phyloP scores from a whole-genome alignment of 148 eudicot species.

The Nepenthes mirabilis region DNA sequence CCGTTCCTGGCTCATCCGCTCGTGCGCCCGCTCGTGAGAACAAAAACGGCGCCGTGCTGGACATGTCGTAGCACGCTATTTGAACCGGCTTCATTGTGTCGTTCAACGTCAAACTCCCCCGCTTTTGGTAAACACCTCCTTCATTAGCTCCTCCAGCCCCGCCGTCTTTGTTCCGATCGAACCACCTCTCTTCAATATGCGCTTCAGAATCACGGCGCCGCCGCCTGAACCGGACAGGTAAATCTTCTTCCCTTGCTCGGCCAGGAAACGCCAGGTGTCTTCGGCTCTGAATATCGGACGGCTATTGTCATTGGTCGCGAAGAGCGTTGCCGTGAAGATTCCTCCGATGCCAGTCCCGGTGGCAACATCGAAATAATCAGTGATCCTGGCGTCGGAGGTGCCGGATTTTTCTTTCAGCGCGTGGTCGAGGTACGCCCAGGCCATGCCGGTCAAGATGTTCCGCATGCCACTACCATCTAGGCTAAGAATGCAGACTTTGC shows the following conservation, averaged over 20 bases:
- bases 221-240: conserved; percentile 19
- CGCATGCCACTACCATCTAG: conserved; percentile 86
- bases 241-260: conserved; percentile 50
- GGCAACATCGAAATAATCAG: conserved; percentile 79
- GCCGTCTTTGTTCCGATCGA: conserved; percentile 10
- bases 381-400: conserved; percentile 56
- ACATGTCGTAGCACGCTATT: conserved; percentile 74
- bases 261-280: conserved; percentile 76
- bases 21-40: conserved; percentile 79
- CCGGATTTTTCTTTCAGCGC: conserved; percentile 59
- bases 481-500: conserved; percentile 65
- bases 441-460: conserved; percentile 59
- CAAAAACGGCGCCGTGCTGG: conserved; percentile 68
- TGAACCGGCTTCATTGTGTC: conserved; percentile 80
- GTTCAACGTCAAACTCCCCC: conserved; percentile 46
- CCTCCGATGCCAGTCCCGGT: conserved; percentile 84
- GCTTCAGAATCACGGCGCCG: conserved; percentile 6
- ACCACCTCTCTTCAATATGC: conserved; percentile 16
- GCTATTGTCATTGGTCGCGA: conserved; percentile 33
- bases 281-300: conserved; percentile 66
- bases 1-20: conserved; percentile 25
- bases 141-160: conserved; percentile 45
- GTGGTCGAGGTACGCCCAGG: conserved; percentile 52
- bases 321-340: conserved; percentile 72
- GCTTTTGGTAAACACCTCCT: conserved; percentile 26